Evolutionary conservation across 345 rosid genomes (phyloP).

Genomic region (Orychophragmus violaceus): DNA sequence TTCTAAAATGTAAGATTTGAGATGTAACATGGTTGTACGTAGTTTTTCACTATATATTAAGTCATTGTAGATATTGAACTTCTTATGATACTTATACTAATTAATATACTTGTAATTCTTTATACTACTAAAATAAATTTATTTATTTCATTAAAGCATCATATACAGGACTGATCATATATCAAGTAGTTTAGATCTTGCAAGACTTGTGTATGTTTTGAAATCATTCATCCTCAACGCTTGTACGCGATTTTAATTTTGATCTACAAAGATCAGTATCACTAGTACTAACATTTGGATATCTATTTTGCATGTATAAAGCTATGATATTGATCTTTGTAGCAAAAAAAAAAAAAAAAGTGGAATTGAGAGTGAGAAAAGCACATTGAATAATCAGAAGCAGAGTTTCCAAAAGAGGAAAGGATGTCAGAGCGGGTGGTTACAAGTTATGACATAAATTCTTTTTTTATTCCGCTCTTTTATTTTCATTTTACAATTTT

Average conservation of each 20-base stretch:
- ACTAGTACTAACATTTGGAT: too few species aligned
- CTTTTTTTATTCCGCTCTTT: constrained; percentile 13
- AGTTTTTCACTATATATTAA: background rate
- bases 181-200: too few species aligned
- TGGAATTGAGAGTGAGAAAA: constrained; percentile 10
- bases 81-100: background rate
- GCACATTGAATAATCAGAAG: constrained; percentile 30
- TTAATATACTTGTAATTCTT: background rate
- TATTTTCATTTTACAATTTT: constrained; percentile 1
- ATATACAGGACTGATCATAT: too few species aligned
- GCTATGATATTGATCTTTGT: too few species aligned
- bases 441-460: constrained; percentile 41
- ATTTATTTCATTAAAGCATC: too few species aligned
- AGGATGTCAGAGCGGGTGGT: constrained; percentile 25
- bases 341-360: constrained; percentile 6
- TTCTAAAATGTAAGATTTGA: background rate
- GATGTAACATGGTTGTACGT: background rate
- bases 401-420: constrained; percentile 26
- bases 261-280: too few species aligned
- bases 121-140: too few species aligned
- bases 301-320: too few species aligned
- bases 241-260: too few species aligned
- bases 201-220: too few species aligned
- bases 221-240: too few species aligned
- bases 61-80: background rate